Percentiles rank a stretch among this genome's conserved stretches.
Evolutionary conservation across 768 basidiomycete genomes (phyloP).

Genomic region (Phlegmacium glaucopus): DNA sequence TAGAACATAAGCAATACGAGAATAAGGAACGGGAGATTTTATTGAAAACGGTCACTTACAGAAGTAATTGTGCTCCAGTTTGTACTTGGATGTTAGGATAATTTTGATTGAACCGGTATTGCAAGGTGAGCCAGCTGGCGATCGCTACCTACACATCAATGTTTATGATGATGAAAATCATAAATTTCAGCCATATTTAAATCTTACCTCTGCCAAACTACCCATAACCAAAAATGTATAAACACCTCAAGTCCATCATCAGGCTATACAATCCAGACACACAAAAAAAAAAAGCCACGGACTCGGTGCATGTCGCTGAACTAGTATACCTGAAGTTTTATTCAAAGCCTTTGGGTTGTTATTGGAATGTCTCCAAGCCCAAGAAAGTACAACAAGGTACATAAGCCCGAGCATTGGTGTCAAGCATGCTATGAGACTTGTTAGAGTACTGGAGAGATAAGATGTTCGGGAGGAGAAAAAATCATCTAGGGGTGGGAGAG

Average conservation of each 20-base stretch:
- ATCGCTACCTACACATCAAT: constrained; percentile 41
- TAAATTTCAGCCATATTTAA: not conserved
- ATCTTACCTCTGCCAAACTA: constrained; percentile 45
- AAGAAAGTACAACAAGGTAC: constrained; percentile 50
- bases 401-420: constrained; percentile 34
- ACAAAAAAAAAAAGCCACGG: constrained; percentile 15
- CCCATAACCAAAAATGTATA: constrained; percentile 49
- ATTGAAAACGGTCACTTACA: constrained; percentile 35
- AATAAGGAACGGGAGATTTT: not conserved
- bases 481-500: constrained; percentile 4
- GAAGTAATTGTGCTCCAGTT: constrained; percentile 40
- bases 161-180: not conserved
- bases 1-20: too few relatives aligned
- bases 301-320: constrained; percentile 55
- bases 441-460: constrained; percentile 33
- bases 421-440: constrained; percentile 33
- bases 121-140: constrained; percentile 56
- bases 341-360: constrained; percentile 46
- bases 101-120: constrained; percentile 51
- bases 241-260: constrained; percentile 32
- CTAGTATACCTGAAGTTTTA: constrained; percentile 42
- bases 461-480: constrained; percentile 13
- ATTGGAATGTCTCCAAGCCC: constrained; percentile 44
- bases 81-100: constrained; percentile 45
- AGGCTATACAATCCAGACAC: not conserved